Conservation (phyloP, 371 early-diverging fungal species). For the Parasitella parasitica region DNA sequence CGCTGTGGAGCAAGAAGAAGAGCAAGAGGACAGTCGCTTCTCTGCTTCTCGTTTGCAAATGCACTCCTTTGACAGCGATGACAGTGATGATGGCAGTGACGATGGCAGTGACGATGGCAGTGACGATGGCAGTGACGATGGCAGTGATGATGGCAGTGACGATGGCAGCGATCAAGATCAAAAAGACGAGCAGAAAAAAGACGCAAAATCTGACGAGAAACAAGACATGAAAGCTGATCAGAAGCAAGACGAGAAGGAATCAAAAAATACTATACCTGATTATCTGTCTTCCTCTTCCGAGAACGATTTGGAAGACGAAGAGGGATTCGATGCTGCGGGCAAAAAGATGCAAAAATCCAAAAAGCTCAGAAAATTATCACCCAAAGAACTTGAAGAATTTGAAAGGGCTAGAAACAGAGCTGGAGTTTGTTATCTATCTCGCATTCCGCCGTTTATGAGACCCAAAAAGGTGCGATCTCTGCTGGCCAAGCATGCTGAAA, state of each 20-base stretch:
- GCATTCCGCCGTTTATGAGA: conserved; percentile 92
- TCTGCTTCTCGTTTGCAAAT: conserved; percentile 23
- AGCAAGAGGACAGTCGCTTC: conserved; percentile 34
- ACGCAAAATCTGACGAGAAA: background rate
- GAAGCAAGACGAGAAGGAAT: background rate
- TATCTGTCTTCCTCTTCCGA: background rate
- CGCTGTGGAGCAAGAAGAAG: conserved; percentile 19
- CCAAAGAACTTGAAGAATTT: conserved; percentile 69
- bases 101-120: conserved; percentile 17
- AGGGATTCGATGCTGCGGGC: conserved; percentile 20
- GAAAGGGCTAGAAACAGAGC: conserved; percentile 71
- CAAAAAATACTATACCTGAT: background rate
- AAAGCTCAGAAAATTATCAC: conserved; percentile 67
- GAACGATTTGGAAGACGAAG: conserved; percentile 6
- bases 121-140: conserved; percentile 31
- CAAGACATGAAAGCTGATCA: background rate
- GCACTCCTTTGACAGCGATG: conserved; percentile 25
- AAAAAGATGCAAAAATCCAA: conserved; percentile 23
- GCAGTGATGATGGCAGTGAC: conserved; percentile 21
- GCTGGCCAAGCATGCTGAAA: conserved; percentile 70
- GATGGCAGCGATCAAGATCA: conserved; percentile 8
- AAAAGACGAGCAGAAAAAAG: no score
- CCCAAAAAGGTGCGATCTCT: conserved; percentile 76
- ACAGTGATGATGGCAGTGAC: conserved; percentile 28
- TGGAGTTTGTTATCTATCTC: conserved; percentile 89